Conservation (phyloP, 495 filamentous ascomycete genomes). For the Talaromyces proteolyticus region DNA sequence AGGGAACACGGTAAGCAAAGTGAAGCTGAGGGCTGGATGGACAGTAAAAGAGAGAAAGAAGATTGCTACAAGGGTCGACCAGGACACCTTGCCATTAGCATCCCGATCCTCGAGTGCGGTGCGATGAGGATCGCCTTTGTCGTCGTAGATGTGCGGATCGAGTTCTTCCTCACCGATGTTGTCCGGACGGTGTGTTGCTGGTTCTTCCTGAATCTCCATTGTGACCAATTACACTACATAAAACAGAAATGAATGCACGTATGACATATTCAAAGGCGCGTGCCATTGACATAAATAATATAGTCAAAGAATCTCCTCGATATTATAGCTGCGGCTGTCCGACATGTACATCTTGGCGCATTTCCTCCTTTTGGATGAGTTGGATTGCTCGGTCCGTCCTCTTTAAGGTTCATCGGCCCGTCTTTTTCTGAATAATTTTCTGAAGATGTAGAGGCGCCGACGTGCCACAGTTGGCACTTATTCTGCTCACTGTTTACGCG, state of each 20-base stretch:
- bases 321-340: constrained; percentile 4
- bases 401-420: constrained; percentile 1
- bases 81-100: background rate
- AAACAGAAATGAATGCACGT: no score
- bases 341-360: background rate
- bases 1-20: background rate
- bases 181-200: background rate
- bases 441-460: no score
- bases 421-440: no score
- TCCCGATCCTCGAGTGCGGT: background rate
- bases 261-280: no score
- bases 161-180: constrained; percentile 1
- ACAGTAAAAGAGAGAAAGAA: constrained; percentile 1
- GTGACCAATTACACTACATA: no score
- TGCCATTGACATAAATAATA: background rate
- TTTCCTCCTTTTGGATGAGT: background rate
- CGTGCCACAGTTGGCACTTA: no score
- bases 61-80: constrained; percentile 1
- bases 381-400: no score
- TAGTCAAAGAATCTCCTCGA: background rate
- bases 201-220: background rate
- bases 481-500: no score
- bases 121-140: constrained; percentile 1
- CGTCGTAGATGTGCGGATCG: constrained; percentile 1
- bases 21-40: constrained; percentile 3